Conservation (phyloP, 129 eudicot genomes). For the Tanacetum coccineum region DNA sequence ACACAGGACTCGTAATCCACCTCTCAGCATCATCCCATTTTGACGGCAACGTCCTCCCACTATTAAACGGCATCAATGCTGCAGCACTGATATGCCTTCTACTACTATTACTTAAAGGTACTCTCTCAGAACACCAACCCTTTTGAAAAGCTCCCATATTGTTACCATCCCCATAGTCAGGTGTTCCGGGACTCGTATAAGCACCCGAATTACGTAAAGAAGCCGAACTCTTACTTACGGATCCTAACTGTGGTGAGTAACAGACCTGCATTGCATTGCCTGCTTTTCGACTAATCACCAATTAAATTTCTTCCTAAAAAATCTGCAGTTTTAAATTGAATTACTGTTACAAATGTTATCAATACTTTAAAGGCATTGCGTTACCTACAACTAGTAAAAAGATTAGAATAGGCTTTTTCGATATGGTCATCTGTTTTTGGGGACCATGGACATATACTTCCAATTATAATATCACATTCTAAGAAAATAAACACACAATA, state of each 20-base stretch:
- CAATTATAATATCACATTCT: slow-evolving; percentile 22
- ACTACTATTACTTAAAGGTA: slow-evolving; percentile 49
- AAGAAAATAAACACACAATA: slow-evolving; percentile 7
- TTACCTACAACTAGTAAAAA: neutral
- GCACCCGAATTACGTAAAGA: slow-evolving; percentile 65
- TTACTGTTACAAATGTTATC: neutral
- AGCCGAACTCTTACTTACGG: slow-evolving; percentile 39
- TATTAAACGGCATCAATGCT: slow-evolving; percentile 88
- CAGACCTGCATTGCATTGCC: slow-evolving; percentile 35
- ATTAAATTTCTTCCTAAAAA: neutral
- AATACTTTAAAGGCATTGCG: neutral
- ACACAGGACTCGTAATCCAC: slow-evolving; percentile 91
- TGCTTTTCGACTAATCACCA: slow-evolving; percentile 2
- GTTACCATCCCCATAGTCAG: slow-evolving; percentile 53
- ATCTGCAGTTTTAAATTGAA: neutral
- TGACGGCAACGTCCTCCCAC: slow-evolving; percentile 85
- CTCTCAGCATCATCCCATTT: slow-evolving; percentile 99
- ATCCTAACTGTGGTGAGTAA: slow-evolving; percentile 35
- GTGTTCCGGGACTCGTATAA: slow-evolving; percentile 81
- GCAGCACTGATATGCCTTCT: slow-evolving; percentile 71
- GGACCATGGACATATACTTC: slow-evolving; percentile 31
- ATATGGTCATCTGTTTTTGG: slow-evolving; percentile 23
- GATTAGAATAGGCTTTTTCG: neutral
- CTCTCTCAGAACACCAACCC: slow-evolving; percentile 89
- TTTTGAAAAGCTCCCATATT: slow-evolving; percentile 34